Evolutionary conservation across 2,329 filamentous ascomycete genomes (phyloP).

Genomic region (Didymella pinodella): DNA sequence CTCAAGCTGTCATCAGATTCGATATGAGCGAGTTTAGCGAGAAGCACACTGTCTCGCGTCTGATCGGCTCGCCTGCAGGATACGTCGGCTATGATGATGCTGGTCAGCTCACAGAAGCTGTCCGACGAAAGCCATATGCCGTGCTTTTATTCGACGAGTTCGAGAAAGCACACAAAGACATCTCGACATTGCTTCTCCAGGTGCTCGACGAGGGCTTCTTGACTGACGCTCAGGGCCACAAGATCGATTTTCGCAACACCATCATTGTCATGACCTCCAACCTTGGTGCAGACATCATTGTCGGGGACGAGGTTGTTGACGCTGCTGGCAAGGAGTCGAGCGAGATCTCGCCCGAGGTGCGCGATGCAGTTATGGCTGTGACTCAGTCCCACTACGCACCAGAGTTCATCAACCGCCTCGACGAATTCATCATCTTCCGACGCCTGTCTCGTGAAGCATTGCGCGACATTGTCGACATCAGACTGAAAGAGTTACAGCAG

Average conservation of each 20-base stretch:
- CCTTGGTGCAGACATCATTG: constrained; percentile 88
- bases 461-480: constrained; percentile 92
- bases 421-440: constrained; percentile 97
- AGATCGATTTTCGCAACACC: constrained; percentile 95
- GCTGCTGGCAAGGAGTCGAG: constrained; percentile 64
- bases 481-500: constrained; percentile 81
- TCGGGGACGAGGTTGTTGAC: constrained; percentile 73
- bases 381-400: constrained; percentile 79
- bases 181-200: constrained; percentile 88
- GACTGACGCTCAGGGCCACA: constrained; percentile 94
- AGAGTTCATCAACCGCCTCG: constrained; percentile 95
- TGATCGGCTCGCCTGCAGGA: constrained; percentile 88
- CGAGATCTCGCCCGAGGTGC: constrained; percentile 76
- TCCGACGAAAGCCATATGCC: constrained; percentile 92
- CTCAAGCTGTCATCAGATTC: constrained; percentile 88
- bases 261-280: constrained; percentile 97
- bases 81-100: constrained; percentile 98
- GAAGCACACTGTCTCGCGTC: constrained; percentile 90
- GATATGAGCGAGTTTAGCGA: constrained; percentile 99
- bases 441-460: constrained; percentile 79
- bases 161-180: constrained; percentile 95
- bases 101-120: constrained; percentile 93
- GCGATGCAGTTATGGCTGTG: constrained; percentile 85
- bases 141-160: constrained; percentile 97
- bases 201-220: constrained; percentile 96